A percentile compares a stretch with the other conserved stretches of the same genome.
These are phyloP conservation scores for Dactylellina drechsleri DNA, from an alignment of 2,329 filamentous ascomycete species.

Conservation along the genomic window DNA sequence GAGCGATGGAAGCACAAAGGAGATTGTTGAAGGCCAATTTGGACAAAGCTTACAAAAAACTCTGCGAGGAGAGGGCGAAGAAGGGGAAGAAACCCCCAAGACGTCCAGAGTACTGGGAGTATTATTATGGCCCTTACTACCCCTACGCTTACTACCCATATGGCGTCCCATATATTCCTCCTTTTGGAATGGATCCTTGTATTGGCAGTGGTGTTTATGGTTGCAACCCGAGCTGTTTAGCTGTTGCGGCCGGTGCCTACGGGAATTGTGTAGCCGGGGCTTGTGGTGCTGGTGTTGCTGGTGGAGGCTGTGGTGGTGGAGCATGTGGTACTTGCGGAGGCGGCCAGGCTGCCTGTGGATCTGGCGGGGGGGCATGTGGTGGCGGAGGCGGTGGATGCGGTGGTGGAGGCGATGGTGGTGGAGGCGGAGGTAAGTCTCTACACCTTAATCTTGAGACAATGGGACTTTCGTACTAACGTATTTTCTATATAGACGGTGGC, in stretches of 20 bases:
- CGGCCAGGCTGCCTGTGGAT: constrained; percentile 34
- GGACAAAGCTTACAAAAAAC: constrained; percentile 30
- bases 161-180: constrained; percentile 44
- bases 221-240: constrained; percentile 39
- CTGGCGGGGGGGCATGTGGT: constrained; percentile 31
- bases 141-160: constrained; percentile 51
- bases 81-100: constrained; percentile 50
- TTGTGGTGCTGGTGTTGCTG: constrained; percentile 39
- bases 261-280: constrained; percentile 41
- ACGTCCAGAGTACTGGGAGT: constrained; percentile 39
- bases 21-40: constrained; percentile 33
- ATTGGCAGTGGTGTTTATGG: constrained; percentile 49
- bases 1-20: constrained; percentile 18
- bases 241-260: constrained; percentile 36
- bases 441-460: neutral
- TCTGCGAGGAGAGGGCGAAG: constrained; percentile 46
- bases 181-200: constrained; percentile 52
- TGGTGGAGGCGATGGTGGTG: constrained; percentile 29
- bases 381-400: constrained; percentile 27
- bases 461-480: neutral
- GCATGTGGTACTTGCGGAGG: constrained; percentile 39
- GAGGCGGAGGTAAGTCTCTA: constrained; percentile 31
- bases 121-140: constrained; percentile 49
- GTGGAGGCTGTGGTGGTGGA: constrained; percentile 38
- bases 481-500: neutral